Percentiles rank a stretch among this genome's conserved stretches.
Evolutionary conservation across 164 flowering plant species (phyloP).

Genomic region (Umbilicus rupestris): DNA sequence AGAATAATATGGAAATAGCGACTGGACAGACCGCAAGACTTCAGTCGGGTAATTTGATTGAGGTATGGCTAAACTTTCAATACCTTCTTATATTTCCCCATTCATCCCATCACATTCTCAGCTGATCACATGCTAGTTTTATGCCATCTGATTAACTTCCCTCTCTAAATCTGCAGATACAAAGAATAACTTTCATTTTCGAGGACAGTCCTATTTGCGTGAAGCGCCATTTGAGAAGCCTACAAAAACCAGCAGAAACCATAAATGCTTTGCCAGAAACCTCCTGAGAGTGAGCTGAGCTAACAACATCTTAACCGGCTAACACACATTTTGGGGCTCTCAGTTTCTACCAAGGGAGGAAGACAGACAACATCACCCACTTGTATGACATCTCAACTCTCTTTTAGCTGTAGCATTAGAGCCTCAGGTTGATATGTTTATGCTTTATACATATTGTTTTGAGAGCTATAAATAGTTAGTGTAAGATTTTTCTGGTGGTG

Average conservation of each 20-base stretch:
- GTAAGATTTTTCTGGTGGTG: no score
- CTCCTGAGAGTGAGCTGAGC: neutral
- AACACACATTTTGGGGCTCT: no score
- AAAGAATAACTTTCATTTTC: constrained; percentile 1
- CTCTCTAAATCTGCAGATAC: neutral
- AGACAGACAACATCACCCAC: no score
- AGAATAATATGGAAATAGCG: constrained; percentile 53
- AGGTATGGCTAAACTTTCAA: constrained; percentile 52
- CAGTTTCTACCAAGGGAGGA: no score
- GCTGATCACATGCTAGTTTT: no score
- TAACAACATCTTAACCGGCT: neutral
- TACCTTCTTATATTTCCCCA: neutral
- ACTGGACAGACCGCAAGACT: constrained; percentile 33
- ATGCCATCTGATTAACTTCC: neutral
- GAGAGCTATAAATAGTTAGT: no score
- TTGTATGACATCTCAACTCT: no score
- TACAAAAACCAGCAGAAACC: neutral
- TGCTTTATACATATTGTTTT: no score
- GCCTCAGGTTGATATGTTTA: no score
- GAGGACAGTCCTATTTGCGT: constrained; percentile 7
- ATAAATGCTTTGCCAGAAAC: neutral
- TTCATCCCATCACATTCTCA: neutral
- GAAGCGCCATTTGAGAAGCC: neutral
- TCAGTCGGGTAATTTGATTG: constrained; percentile 47
- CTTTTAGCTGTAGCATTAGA: no score